Base-by-base conservation (phyloP, 1,139 yeast species). In the Kurtzmaniella quercitrusa region DNA sequence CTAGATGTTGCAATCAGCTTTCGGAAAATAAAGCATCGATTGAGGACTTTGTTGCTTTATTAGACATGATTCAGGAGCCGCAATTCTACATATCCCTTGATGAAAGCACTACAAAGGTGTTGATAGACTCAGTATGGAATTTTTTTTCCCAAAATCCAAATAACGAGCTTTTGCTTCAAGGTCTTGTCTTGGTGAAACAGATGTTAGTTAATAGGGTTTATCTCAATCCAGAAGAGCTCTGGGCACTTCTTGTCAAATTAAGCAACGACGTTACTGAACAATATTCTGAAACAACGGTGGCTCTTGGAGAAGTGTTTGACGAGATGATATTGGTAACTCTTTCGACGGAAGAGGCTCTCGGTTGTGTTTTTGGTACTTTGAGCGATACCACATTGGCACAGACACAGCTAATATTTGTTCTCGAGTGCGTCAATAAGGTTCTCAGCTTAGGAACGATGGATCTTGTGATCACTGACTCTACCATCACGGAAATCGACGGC, bases 151-250 rank as follows among this genome's bases (percentile, higher is more conserved):
- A 39, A 4, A 37, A 39, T 2, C 42, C 50, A 14, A 33, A 48
- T 5, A 42, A 44, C 11, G 32, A 55, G 2, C 49, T 47, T 9
- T 42, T 56, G 7, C 47, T 65, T 6, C 60, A 59, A 42, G 74
- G 66, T 1, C 55, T 70, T 38, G 56, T 70, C 18, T 39, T 70
- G 3, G 36, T 68, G 36, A 69, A 70, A 45, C 75, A 69, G 45
- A 41, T 66, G 35, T 56, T 69, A 18, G 61, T 69, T 21, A 61
- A 58, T 43, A 47, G 60, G 16, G 45, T 46, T 26, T 39, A 47
- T 2, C 38, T 68, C 12, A 50, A 58, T 14, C 47, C 63, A 35
- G 41, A 43, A 1, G 50, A 44, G 14, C 46, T 65, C 8, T 64
- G 71, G 65, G 38, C 38, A 3, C 43, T 55, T 5, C 54, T 68